Conservation (phyloP, 2,329 filamentous ascomycete genomes). For the Lanzia echinophila region DNA sequence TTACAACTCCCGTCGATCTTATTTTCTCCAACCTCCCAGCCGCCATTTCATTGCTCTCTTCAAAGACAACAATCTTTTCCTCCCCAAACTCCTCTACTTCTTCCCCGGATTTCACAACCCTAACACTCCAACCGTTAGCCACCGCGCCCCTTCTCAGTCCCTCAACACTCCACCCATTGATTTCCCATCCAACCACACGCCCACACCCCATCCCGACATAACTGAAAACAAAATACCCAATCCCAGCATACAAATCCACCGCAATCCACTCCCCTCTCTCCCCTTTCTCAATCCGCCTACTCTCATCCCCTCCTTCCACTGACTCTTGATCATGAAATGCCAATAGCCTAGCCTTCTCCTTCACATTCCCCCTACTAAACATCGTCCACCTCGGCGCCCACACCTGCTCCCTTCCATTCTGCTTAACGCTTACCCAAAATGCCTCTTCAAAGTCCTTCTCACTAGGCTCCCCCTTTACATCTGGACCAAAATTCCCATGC, state of each 20-base stretch:
- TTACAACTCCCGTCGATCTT: conserved; percentile 29
- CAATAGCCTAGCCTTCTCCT: conserved; percentile 76
- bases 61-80: conserved; percentile 58
- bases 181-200: conserved; percentile 77
- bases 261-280: conserved; percentile 31
- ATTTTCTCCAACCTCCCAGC: conserved; percentile 26
- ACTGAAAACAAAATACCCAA: conserved; percentile 88
- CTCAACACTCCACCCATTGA: conserved; percentile 85
- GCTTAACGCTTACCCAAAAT: conserved; percentile 72
- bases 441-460: conserved; percentile 54
- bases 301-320: too few species aligned
- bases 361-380: conserved; percentile 88
- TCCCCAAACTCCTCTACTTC: conserved; percentile 34
- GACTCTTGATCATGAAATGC: conserved; percentile 34
- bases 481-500: conserved; percentile 66
- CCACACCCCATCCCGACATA: conserved; percentile 65
- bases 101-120: conserved; percentile 39
- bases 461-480: conserved; percentile 15
- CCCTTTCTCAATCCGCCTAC: conserved; percentile 2
- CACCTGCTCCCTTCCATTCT: conserved; percentile 73
- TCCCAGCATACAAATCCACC: conserved; percentile 84
- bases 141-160: conserved; percentile 69
- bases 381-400: conserved; percentile 91
- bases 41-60: conserved; percentile 56
- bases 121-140: conserved; percentile 59